Evolutionary conservation across 768 basidiomycete species (phyloP).

Genomic region (Boletus patriciae): DNA sequence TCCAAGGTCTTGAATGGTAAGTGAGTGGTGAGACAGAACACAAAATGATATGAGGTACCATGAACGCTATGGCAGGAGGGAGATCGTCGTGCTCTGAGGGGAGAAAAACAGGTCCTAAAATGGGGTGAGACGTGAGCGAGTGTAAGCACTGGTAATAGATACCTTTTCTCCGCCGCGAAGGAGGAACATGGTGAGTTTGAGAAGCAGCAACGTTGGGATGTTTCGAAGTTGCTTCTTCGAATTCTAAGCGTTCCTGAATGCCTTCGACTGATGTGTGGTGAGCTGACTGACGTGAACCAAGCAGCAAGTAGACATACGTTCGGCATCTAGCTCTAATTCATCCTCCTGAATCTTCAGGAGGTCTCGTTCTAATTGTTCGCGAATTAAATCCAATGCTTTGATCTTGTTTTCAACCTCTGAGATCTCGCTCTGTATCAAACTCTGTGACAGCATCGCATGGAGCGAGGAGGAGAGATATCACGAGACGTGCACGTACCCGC

Average conservation of each 20-base stretch:
- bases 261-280: slow-evolving; percentile 66
- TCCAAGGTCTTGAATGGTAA: slow-evolving; percentile 65
- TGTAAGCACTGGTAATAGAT: neutral
- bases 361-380: slow-evolving; percentile 77
- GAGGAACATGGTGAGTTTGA: slow-evolving; percentile 19
- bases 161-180: slow-evolving; percentile 38
- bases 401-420: slow-evolving; percentile 90
- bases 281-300: neutral
- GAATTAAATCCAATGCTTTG: slow-evolving; percentile 74
- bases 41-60: slow-evolving; percentile 52
- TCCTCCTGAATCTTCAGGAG: slow-evolving; percentile 90
- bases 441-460: slow-evolving; percentile 44
- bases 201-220: slow-evolving; percentile 20
- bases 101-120: slow-evolving; percentile 84
- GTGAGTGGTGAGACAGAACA: slow-evolving; percentile 4
- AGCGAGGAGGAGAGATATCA: slow-evolving; percentile 1
- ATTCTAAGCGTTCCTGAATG: slow-evolving; percentile 78
- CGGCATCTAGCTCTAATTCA: slow-evolving; percentile 95
- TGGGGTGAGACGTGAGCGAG: slow-evolving; percentile 4
- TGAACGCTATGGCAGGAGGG: slow-evolving; percentile 93
- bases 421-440: slow-evolving; percentile 84
- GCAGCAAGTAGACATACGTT: slow-evolving; percentile 56
- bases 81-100: slow-evolving; percentile 97
- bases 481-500: slow-evolving; percentile 49
- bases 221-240: slow-evolving; percentile 52